Conservation (phyloP, 2,329 filamentous ascomycete genomes). For the Claviceps sp. region DNA sequence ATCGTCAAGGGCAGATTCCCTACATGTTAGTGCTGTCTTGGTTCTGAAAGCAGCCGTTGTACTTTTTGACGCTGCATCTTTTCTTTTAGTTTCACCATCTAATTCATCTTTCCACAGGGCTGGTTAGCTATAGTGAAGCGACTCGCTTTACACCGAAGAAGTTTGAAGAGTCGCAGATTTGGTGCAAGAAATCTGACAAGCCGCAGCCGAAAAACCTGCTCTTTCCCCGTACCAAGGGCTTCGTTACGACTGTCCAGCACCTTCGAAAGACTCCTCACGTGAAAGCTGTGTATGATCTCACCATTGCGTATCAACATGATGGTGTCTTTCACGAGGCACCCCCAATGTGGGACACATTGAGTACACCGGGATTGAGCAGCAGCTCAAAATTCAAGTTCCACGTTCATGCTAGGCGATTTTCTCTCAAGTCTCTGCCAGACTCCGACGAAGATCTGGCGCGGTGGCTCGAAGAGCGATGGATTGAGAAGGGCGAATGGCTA, state of each 20-base stretch:
- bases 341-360: conserved; percentile 39
- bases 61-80: not conserved
- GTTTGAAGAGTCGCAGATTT: conserved; percentile 34
- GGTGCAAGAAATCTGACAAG: conserved; percentile 36
- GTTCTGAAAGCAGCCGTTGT: not conserved
- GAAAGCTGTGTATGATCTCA: conserved; percentile 41
- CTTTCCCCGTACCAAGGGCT: conserved; percentile 47
- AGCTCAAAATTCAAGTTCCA: conserved; percentile 32
- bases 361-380: conserved; percentile 24
- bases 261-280: conserved; percentile 36
- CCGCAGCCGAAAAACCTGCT: conserved; percentile 43
- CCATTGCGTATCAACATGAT: conserved; percentile 37
- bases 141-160: conserved; percentile 44
- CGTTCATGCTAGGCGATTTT: conserved; percentile 34
- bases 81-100: not conserved
- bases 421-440: conserved; percentile 31
- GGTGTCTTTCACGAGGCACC: conserved; percentile 31
- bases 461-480: conserved; percentile 40
- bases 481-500: conserved; percentile 39
- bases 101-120: conserved; percentile 28
- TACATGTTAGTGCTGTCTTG: conserved; percentile 33
- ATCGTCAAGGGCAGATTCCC: conserved; percentile 39
- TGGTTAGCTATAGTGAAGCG: conserved; percentile 52
- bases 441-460: conserved; percentile 33
- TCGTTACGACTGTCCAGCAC: conserved; percentile 44